A percentile compares a stretch with the other conserved stretches of the same genome.
These are phyloP conservation scores for Rhizoctonia solani DNA, from an alignment of 1,284 basidiomycete species.

Conservation along the genomic window DNA sequence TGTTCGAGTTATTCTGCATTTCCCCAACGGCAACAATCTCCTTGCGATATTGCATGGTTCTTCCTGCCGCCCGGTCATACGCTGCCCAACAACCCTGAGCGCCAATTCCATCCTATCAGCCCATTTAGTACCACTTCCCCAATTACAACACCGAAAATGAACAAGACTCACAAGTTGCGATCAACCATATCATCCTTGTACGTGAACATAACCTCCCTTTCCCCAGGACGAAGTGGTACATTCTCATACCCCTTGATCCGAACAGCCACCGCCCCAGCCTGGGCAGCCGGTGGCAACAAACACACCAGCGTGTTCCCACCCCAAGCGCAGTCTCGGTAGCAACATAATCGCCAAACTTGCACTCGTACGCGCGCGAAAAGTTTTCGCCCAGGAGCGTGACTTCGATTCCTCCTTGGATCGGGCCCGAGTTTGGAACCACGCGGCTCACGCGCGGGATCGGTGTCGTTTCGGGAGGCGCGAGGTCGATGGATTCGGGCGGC, in stretches of 20 bases:
- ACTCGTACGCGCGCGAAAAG: slow-evolving; percentile 69
- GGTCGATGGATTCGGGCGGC: slow-evolving; percentile 43
- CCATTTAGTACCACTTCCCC: not conserved
- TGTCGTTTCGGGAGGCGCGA: slow-evolving; percentile 49
- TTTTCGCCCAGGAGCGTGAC: slow-evolving; percentile 92
- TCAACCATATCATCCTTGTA: slow-evolving; percentile 87
- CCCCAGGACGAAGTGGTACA: slow-evolving; percentile 43
- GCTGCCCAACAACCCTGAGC: slow-evolving; percentile 90
- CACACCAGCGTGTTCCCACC: slow-evolving; percentile 94
- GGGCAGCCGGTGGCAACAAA: slow-evolving; percentile 80
- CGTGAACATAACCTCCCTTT: slow-evolving; percentile 70
- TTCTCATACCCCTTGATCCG: slow-evolving; percentile 67
- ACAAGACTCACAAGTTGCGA: slow-evolving; percentile 71
- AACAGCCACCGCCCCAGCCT: slow-evolving; percentile 88
- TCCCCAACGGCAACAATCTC: slow-evolving; percentile 60
- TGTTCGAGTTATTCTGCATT: slow-evolving; percentile 18
- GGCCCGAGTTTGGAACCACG: slow-evolving; percentile 89
- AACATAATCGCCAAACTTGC: slow-evolving; percentile 84
- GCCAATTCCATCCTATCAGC: slow-evolving; percentile 87
- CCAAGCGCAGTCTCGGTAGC: slow-evolving; percentile 90
- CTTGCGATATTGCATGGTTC: slow-evolving; percentile 90
- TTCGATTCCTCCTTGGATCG: slow-evolving; percentile 91
- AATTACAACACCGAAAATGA: slow-evolving; percentile 29
- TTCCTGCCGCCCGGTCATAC: slow-evolving; percentile 95
- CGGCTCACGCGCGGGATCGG: slow-evolving; percentile 32